These are phyloP conservation scores for Athelia sp. DNA, from an alignment of 1,284 basidiomycete genomes.

Conservation along the genomic window DNA sequence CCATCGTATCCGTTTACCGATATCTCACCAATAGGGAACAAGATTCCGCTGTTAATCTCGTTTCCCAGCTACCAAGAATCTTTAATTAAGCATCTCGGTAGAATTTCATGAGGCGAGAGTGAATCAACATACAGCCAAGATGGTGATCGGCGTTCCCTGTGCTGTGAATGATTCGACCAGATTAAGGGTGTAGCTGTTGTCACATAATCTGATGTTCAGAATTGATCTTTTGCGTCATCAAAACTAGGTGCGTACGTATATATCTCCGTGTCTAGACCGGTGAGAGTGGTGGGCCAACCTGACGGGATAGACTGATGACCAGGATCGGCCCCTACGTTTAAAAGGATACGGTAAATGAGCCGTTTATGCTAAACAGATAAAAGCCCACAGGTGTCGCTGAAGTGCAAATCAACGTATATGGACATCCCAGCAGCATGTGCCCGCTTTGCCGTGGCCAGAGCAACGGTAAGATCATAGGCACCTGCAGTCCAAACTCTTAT, in stretches of 20 bases:
- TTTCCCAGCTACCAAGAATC: constrained; percentile 43
- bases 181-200: constrained; percentile 43
- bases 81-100: not conserved
- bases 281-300: constrained; percentile 48
- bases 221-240: not conserved
- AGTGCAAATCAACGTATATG: constrained; percentile 56
- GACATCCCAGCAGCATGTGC: constrained; percentile 52
- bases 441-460: constrained; percentile 49
- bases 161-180: constrained; percentile 44
- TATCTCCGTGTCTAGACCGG: constrained; percentile 47
- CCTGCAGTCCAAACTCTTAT: constrained; percentile 58
- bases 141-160: constrained; percentile 51
- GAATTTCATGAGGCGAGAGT: too few relatives aligned
- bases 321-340: constrained; percentile 51
- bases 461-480: constrained; percentile 50
- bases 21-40: constrained; percentile 57
- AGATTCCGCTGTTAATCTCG: constrained; percentile 58
- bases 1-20: constrained; percentile 48
- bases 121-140: constrained; percentile 35
- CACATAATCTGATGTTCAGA: too few relatives aligned
- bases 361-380: constrained; percentile 2
- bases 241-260: constrained; percentile 35
- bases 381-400: constrained; percentile 54
- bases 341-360: not conserved
- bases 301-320: constrained; percentile 56